Evolutionary conservation across 176 grass and related monocot species (phyloP).

Genomic region (Aegilops longissima): DNA sequence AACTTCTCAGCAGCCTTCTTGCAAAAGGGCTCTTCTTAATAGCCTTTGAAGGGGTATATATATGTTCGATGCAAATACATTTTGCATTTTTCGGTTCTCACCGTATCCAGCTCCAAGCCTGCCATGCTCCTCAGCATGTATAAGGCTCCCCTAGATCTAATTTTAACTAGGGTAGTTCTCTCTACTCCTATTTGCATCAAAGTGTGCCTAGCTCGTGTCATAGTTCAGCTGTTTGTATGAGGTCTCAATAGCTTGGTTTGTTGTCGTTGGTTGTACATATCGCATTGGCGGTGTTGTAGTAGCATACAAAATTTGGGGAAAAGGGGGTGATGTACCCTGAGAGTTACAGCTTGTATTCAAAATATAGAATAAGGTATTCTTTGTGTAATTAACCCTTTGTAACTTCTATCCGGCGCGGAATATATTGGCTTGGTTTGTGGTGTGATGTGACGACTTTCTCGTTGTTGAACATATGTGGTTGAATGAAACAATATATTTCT

Average conservation of each 20-base stretch:
- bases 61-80: constrained; percentile 6
- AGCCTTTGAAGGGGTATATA: constrained; percentile 49
- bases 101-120: constrained; percentile 23
- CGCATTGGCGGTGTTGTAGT: constrained; percentile 47
- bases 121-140: constrained; percentile 43
- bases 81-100: constrained; percentile 18
- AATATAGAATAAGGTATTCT: constrained; percentile 71
- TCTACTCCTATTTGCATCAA: constrained; percentile 32
- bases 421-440: constrained; percentile 45
- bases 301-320: constrained; percentile 41
- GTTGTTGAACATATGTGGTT: not conserved
- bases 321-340: constrained; percentile 15
- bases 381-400: constrained; percentile 66
- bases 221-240: constrained; percentile 15
- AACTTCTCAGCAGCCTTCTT: constrained; percentile 72
- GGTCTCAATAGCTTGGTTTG: constrained; percentile 38
- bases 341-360: constrained; percentile 53
- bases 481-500: not conserved
- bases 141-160: constrained; percentile 11
- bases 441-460: constrained; percentile 18
- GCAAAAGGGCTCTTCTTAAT: constrained; percentile 96
- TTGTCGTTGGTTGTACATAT: constrained; percentile 47
- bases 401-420: not conserved
- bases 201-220: constrained; percentile 21
- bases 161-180: constrained; percentile 21